phyloP scores from a whole-genome alignment of 306 rosid genomes.

The Cucumis cinereus region DNA sequence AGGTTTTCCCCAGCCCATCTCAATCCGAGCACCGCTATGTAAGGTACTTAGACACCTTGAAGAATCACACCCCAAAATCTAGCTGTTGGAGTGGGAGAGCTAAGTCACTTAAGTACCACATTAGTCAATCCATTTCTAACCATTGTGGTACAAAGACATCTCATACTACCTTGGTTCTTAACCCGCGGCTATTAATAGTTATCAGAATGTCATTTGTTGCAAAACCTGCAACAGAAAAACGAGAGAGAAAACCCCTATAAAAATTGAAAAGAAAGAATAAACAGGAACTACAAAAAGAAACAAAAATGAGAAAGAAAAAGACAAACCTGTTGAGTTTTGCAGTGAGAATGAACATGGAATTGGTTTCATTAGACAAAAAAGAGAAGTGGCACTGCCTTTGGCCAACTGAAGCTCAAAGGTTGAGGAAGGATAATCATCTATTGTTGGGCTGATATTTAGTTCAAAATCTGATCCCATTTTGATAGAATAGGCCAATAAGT shows the following conservation, averaged over 20 bases:
- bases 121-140: too few species aligned
- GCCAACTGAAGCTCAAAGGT: conserved; percentile 30
- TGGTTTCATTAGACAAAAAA: conserved; percentile 41
- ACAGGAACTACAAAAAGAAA: neutral
- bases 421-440: conserved; percentile 22
- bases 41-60: too few species aligned
- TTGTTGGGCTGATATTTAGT: conserved; percentile 46
- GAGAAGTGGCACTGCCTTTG: conserved; percentile 30
- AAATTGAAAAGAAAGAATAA: neutral
- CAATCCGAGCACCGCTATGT: neutral
- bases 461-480: conserved; percentile 63
- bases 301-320: neutral
- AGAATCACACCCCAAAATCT: too few species aligned
- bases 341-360: conserved; percentile 44
- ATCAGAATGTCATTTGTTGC: neutral
- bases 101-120: too few species aligned
- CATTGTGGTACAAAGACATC: too few species aligned
- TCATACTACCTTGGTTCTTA: too few species aligned
- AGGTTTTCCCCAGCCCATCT: neutral
- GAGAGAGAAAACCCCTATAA: neutral
- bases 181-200: neutral
- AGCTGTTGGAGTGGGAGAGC: too few species aligned
- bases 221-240: neutral
- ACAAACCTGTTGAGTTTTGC: conserved; percentile 55
- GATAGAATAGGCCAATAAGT: neutral